phyloP scores from a whole-genome alignment of 129 eudicot species.

The Erigeron canadensis region DNA sequence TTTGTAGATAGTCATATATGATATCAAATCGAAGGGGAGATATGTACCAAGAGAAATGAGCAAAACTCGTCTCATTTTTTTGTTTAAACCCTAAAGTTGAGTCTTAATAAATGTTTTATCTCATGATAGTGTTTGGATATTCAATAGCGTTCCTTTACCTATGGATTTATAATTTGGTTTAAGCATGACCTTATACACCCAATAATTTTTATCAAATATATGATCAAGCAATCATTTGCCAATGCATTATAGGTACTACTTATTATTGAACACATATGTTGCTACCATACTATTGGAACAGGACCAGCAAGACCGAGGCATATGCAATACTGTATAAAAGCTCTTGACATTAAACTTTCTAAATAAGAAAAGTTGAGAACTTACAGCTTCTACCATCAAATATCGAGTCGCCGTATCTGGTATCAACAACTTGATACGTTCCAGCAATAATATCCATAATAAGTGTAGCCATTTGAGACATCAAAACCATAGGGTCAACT shows the following conservation, averaged over 20 bases:
- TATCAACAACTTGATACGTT: conserved; percentile 59
- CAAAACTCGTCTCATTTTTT: too few relatives aligned
- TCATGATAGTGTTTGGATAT: too few relatives aligned
- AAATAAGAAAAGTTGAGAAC: conserved; percentile 31
- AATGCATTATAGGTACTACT: neutral
- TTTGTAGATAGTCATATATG: too few relatives aligned
- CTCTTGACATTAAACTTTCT: conserved; percentile 1
- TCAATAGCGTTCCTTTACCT: too few relatives aligned
- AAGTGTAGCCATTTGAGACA: conserved; percentile 84
- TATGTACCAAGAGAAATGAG: too few relatives aligned
- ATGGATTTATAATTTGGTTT: neutral
- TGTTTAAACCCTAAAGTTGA: too few relatives aligned
- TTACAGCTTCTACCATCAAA: conserved; percentile 80
- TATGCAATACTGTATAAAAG: neutral
- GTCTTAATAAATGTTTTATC: too few relatives aligned
- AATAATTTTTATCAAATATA: neutral
- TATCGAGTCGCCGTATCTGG: conserved; percentile 45
- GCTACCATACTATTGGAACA: neutral
- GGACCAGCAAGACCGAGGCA: neutral
- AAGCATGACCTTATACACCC: neutral
- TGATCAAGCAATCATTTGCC: neutral
- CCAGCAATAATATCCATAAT: conserved; percentile 94
- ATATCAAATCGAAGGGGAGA: too few relatives aligned
- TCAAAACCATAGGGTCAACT: conserved; percentile 74
- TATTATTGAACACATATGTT: neutral